Evolutionary conservation across 352 stramenopile genomes (phyloP).

Genomic region (Pythium periplocum): DNA sequence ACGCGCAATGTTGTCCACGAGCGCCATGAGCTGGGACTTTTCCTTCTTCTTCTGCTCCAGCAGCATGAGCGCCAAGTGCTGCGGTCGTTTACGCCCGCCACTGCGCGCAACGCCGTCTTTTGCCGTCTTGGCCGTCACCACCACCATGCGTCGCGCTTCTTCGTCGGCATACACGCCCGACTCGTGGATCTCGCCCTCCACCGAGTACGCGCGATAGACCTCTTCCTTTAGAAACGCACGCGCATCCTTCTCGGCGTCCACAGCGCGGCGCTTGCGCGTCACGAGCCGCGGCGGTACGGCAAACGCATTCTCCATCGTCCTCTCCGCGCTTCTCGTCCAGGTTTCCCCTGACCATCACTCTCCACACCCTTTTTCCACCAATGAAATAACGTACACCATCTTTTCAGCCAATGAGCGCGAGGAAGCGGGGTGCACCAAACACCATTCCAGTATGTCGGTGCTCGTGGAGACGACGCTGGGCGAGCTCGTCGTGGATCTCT

Average conservation of each 20-base stretch:
- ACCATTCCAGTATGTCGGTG: constrained; percentile 79
- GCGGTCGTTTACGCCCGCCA: constrained; percentile 7
- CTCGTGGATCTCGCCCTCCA: constrained; percentile 14
- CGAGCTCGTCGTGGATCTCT: constrained; percentile 90
- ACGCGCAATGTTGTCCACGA: constrained; percentile 25
- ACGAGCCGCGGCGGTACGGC: constrained; percentile 37
- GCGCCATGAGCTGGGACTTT: constrained; percentile 10
- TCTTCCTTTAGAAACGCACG: constrained; percentile 30
- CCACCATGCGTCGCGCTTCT: constrained; percentile 2
- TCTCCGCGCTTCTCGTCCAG: not conserved
- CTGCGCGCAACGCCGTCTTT: constrained; percentile 6
- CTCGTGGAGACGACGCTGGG: constrained; percentile 91
- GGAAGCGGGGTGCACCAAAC: not conserved
- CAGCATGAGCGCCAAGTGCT: constrained; percentile 32
- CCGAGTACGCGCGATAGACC: constrained; percentile 24
- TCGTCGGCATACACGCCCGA: constrained; percentile 9
- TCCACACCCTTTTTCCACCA: constrained; percentile 1
- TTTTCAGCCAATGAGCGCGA: constrained; percentile 12
- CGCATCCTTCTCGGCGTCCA: not conserved
- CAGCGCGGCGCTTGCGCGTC: constrained; percentile 29
- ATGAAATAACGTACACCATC: not conserved
- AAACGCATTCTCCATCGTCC: constrained; percentile 33
- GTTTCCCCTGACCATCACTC: not conserved
- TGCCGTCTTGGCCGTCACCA: not conserved
- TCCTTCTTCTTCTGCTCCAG: constrained; percentile 20